phyloP scores from a whole-genome alignment of 2,329 filamentous ascomycete genomes.

The Chaetomium sp. region DNA sequence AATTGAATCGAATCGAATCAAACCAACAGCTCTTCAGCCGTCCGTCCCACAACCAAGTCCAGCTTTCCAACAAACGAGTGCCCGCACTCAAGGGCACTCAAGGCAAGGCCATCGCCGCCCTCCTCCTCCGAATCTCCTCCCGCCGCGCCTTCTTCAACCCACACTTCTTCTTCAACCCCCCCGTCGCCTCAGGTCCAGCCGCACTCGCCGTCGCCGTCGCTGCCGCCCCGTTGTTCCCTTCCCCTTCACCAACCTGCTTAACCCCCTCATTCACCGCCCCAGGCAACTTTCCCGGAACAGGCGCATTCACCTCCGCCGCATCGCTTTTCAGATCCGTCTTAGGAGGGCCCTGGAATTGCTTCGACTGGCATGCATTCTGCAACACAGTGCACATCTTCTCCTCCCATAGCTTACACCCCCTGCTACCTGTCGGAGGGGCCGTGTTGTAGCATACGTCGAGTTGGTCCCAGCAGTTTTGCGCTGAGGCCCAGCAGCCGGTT shows the following conservation, averaged over 20 bases:
- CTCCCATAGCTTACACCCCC: conserved; percentile 57
- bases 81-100: too few species aligned
- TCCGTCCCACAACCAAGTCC: too few species aligned
- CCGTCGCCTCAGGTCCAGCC: not conserved
- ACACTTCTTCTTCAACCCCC: not conserved
- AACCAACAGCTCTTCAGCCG: too few species aligned
- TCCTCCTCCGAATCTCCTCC: not conserved
- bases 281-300: not conserved
- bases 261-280: conserved; percentile 4
- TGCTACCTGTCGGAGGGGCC: conserved; percentile 52
- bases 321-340: conserved; percentile 27
- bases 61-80: too few species aligned
- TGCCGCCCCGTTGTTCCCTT: not conserved
- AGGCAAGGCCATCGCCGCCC: not conserved
- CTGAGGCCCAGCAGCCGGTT: conserved; percentile 53
- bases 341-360: conserved; percentile 43
- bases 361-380: conserved; percentile 36
- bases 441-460: conserved; percentile 51
- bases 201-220: not conserved
- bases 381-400: conserved; percentile 49
- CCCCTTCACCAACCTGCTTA: not conserved
- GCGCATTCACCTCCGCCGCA: not conserved
- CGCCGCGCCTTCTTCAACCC: not conserved
- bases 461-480: conserved; percentile 53
- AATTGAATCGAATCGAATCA: too few species aligned